Percentiles rank a stretch among this genome's conserved stretches.
Conservation (phyloP, 495 filamentous ascomycete genomes). For the Penicillium herquei region DNA sequence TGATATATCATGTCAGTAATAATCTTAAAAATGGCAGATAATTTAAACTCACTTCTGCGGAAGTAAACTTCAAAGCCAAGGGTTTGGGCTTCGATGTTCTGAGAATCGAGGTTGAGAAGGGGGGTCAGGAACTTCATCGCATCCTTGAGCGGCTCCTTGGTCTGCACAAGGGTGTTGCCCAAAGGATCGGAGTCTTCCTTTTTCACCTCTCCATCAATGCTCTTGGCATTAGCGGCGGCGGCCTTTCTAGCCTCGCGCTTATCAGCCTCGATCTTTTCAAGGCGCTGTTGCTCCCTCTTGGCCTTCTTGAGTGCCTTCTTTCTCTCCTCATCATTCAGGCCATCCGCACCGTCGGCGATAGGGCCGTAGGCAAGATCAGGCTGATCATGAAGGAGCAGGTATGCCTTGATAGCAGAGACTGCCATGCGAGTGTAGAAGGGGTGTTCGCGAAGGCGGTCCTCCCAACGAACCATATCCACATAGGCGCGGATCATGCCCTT, state of each 20-base stretch:
- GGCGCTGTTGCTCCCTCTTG: conserved; percentile 82
- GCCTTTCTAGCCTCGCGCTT: conserved; percentile 63
- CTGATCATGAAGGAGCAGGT: conserved; percentile 76
- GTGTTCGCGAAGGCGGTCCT: conserved; percentile 84
- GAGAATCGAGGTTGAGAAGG: conserved; percentile 76
- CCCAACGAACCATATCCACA: conserved; percentile 94
- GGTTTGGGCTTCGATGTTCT: conserved; percentile 77
- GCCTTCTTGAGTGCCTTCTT: conserved; percentile 97
- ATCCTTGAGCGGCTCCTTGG: conserved; percentile 77
- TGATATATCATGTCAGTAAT: conserved; percentile 23
- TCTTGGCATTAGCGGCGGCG: conserved; percentile 48
- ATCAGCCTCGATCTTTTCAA: conserved; percentile 77
- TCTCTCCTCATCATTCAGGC: conserved; percentile 64
- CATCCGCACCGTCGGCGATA: conserved; percentile 53
- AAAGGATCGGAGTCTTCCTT: conserved; percentile 88
- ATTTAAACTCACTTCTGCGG: conserved; percentile 61
- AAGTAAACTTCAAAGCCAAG: conserved; percentile 89
- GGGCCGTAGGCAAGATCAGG: conserved; percentile 60
- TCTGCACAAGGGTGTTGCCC: conserved; percentile 72
- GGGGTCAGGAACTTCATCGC: conserved; percentile 83
- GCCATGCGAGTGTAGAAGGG: conserved; percentile 91
- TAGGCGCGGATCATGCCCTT: conserved; percentile 96
- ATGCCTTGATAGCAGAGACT: conserved; percentile 74
- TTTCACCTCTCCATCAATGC: conserved; percentile 55
- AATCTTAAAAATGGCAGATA: neutral